Conservation (phyloP, 768 basidiomycete species). For the Podaxis mareebaensis region DNA sequence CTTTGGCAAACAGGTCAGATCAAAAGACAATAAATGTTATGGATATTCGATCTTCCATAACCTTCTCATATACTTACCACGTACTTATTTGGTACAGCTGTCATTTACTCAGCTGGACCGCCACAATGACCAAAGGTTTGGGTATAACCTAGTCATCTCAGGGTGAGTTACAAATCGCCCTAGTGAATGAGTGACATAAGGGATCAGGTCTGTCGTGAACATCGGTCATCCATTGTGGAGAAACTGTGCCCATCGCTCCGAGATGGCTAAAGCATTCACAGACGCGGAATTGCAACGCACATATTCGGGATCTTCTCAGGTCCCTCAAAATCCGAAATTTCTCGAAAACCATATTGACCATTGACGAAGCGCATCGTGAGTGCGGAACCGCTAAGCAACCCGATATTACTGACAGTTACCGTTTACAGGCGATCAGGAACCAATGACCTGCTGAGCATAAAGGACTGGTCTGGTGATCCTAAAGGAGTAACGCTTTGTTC, state of each 20-base stretch:
- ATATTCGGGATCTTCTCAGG: background rate
- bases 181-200: background rate
- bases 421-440: constrained; percentile 12
- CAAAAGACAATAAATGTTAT: background rate
- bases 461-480: constrained; percentile 10
- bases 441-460: background rate
- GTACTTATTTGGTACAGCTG: background rate
- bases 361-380: background rate
- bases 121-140: constrained; percentile 1
- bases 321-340: background rate
- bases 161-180: background rate
- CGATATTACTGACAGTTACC: background rate
- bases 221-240: background rate
- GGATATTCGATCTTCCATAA: background rate
- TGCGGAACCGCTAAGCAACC: background rate
- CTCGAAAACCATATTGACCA: background rate
- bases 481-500: constrained; percentile 12
- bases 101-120: background rate
- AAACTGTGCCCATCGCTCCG: background rate
- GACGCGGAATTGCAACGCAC: background rate
- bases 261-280: background rate
- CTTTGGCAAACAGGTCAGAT: background rate
- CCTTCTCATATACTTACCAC: background rate
- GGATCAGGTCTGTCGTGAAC: background rate
- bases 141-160: background rate